Percentiles rank a stretch among this genome's conserved stretches.
phyloP scores from a whole-genome alignment of 2,329 filamentous ascomycete species.

The Geosmithia putterillii region DNA sequence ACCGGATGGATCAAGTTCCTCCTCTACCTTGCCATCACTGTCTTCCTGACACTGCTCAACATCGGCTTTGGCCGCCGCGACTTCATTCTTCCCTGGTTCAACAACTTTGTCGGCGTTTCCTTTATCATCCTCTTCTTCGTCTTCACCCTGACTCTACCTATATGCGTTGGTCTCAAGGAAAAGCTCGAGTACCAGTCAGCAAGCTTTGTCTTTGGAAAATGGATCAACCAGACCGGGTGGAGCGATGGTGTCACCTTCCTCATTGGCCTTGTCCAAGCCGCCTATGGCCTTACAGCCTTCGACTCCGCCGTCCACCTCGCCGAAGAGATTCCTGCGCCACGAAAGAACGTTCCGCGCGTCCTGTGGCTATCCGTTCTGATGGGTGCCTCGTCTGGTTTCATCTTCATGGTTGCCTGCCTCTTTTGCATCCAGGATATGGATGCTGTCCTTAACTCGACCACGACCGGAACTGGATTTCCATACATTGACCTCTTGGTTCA shows the following conservation, averaged over 20 bases:
- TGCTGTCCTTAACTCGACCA: conserved; percentile 15
- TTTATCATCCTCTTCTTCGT: conserved; percentile 32
- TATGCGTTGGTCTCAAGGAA: conserved; percentile 27
- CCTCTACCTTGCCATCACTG: conserved; percentile 31
- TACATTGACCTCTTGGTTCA: conserved; percentile 25
- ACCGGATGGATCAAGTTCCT: conserved; percentile 33
- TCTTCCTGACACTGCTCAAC: conserved; percentile 28
- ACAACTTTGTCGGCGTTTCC: conserved; percentile 34
- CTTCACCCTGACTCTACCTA: conserved; percentile 29
- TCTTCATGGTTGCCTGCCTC: conserved; percentile 30
- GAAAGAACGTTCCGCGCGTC: conserved; percentile 26
- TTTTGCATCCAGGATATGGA: conserved; percentile 27
- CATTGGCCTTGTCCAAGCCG: conserved; percentile 33
- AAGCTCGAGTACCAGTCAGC: conserved; percentile 26
- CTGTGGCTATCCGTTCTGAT: conserved; percentile 31
- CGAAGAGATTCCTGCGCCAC: conserved; percentile 31
- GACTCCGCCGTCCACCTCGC: conserved; percentile 38
- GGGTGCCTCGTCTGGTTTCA: conserved; percentile 23
- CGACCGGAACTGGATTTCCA: conserved; percentile 14
- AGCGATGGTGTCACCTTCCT: conserved; percentile 34
- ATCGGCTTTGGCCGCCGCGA: conserved; percentile 25
- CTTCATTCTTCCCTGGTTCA: conserved; percentile 22
- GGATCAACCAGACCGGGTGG: conserved; percentile 22
- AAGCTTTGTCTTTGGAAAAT: conserved; percentile 29
- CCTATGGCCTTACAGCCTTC: conserved; percentile 36